Evolutionary conservation across 768 basidiomycete genomes (phyloP), one percentile per base, ranked within the genome.

Genomic region (Coprinopsis strossmayeri): DNA sequence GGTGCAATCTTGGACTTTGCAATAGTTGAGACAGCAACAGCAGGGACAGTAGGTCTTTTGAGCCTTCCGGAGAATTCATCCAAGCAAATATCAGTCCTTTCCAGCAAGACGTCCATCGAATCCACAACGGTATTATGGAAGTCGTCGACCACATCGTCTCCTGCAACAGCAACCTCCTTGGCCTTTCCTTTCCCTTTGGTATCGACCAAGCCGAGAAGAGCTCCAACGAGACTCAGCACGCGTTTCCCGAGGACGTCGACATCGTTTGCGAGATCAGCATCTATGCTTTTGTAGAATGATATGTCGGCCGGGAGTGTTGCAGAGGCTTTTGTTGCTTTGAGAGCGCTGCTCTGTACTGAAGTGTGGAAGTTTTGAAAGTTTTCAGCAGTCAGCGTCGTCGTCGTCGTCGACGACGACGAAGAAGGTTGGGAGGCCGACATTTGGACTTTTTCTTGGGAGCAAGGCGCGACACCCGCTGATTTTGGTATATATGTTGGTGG

Each of bases 261-360:
- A 34, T 82, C 78, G 46, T 70, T 70, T 1, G 84, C 85, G 46
- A 96, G 73, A 1, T 66, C 70, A 3, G 77, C 65, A 62, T 94
- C 86, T 53, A 98, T 78, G 1, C 93, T 88, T 20, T 90, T 84
- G 65, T 96, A 90, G 64, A 93, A 97, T n/a, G 73, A 67, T 49
- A 98, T 70, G 67, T 97, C 94, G 12, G 70, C 53, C 2, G 91
- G 85, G 2, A 91, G 69, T 1, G 69, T 67, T 1, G 77, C 77
- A 0, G 87, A 77, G 43, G 73, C 68, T 46, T 79, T 74, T 2
- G 86, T 88, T 5, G 84, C 72, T 38, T 75, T 73, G 11, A 90
- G 72, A 0, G 82, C 84, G 9, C 74, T 64, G 0, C 66, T 64
- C 59, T 90, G 89, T 3, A 90, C 62, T 25, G 70, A 57, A 10